phyloP scores from a whole-genome alignment of 257 asterid species.

The Ajuga chamaepitys region DNA sequence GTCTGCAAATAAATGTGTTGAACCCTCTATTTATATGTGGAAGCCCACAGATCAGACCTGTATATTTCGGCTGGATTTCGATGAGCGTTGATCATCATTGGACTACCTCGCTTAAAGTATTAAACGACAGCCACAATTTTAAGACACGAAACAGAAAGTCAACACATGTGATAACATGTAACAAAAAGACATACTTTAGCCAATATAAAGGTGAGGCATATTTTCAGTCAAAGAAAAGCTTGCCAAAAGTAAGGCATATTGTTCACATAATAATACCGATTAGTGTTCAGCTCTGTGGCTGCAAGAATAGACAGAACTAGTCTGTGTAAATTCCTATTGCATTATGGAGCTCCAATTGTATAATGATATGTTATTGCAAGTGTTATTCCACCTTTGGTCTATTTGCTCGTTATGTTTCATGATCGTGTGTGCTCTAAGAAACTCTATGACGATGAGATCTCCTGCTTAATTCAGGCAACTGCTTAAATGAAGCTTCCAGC shows the following conservation, averaged over 20 bases:
- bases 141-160: not conserved
- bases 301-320: not conserved
- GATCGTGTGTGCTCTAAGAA: not conserved
- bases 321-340: not conserved
- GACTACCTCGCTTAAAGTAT: not conserved
- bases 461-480: conserved; percentile 34
- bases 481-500: conserved; percentile 39
- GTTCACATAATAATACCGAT: not conserved
- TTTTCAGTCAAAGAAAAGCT: too few species aligned
- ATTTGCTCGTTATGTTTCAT: not conserved
- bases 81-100: not conserved
- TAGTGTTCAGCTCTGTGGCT: not conserved
- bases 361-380: not conserved
- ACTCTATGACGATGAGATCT: not conserved
- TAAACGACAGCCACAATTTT: not conserved
- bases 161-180: not conserved
- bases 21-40: not conserved
- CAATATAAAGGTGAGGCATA: too few species aligned
- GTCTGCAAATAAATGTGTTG: too few species aligned
- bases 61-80: not conserved
- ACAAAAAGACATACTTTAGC: not conserved
- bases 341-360: not conserved
- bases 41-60: not conserved
- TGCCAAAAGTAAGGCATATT: not conserved
- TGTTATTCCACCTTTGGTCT: not conserved